Percentiles rank a stretch among this genome's conserved stretches.
phyloP scores from a whole-genome alignment of 257 asterid species.

The Hygrophila difformis region DNA sequence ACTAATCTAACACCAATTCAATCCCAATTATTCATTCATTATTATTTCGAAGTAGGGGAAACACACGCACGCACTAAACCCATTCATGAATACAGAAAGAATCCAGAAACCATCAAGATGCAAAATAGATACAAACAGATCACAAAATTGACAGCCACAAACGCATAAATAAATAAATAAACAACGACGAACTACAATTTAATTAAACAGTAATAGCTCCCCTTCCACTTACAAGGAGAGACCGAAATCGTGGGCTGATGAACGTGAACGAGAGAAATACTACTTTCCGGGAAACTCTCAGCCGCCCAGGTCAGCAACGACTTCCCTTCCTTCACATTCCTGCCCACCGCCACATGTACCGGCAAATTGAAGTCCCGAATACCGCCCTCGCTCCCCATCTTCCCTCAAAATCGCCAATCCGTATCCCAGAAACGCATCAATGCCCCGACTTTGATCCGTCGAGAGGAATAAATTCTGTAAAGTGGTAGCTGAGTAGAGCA shows the following conservation, averaged over 20 bases:
- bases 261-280: conserved; percentile 63
- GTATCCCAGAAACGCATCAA: conserved; percentile 15
- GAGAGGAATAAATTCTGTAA: conserved; percentile 17
- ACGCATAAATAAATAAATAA: conserved; percentile 2
- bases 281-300: conserved; percentile 38
- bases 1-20: too few species aligned
- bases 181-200: neutral
- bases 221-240: conserved; percentile 43
- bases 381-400: conserved; percentile 49
- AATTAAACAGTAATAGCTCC: too few species aligned
- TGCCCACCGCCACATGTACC: conserved; percentile 69
- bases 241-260: conserved; percentile 50
- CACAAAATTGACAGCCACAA: neutral
- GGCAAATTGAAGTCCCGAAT: conserved; percentile 17
- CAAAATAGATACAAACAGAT: neutral
- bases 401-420: neutral
- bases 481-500: conserved; percentile 23
- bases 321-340: conserved; percentile 61
- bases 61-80: too few species aligned
- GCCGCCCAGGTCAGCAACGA: conserved; percentile 53
- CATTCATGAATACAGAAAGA: neutral
- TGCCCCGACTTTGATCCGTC: neutral
- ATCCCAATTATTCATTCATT: too few species aligned
- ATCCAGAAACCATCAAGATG: too few species aligned
- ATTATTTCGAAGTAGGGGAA: too few species aligned